Evolutionary conservation across 208 protist genomes (phyloP).

Genomic region (Trypanosoma caninum): DNA sequence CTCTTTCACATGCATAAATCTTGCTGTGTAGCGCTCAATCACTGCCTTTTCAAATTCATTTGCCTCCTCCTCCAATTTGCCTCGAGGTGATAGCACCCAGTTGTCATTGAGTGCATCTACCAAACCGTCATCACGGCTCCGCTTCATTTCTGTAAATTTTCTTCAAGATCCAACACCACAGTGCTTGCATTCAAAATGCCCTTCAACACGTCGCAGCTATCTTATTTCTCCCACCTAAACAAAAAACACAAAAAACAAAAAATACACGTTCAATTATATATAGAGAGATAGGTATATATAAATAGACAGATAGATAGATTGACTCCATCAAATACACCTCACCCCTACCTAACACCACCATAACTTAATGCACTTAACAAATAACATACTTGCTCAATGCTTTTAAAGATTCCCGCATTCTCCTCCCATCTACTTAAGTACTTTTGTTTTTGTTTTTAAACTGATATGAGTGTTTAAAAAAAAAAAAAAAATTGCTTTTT

Average conservation of each 20-base stretch:
- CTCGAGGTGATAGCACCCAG: not conserved
- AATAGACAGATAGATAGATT: not conserved
- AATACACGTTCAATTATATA: no score
- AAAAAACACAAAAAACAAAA: slow-evolving; percentile 5
- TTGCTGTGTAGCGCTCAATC: slow-evolving; percentile 2
- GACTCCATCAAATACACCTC: no score
- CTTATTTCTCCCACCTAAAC: not conserved
- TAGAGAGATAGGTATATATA: not conserved
- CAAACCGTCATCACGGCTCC: slow-evolving; percentile 3
- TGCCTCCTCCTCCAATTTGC: slow-evolving; percentile 1
- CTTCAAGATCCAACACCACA: not conserved
- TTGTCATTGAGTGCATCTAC: slow-evolving; percentile 3
- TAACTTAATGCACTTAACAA: slow-evolving; percentile 1
- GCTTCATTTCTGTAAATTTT: slow-evolving; percentile 7
- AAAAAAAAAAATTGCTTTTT: not conserved
- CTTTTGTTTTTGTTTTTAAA: no score
- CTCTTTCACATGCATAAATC: not conserved
- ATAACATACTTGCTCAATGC: no score
- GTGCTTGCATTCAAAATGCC: not conserved
- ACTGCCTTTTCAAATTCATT: slow-evolving; percentile 9
- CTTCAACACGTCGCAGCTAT: no score
- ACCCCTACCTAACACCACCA: no score
- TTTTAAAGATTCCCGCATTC: no score
- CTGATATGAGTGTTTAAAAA: no score
- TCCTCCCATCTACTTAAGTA: no score